A percentile compares a stretch with the other conserved stretches of the same genome.
Conservation (phyloP, 2,329 filamentous ascomycete genomes). For the Microdochium bolleyi region DNA sequence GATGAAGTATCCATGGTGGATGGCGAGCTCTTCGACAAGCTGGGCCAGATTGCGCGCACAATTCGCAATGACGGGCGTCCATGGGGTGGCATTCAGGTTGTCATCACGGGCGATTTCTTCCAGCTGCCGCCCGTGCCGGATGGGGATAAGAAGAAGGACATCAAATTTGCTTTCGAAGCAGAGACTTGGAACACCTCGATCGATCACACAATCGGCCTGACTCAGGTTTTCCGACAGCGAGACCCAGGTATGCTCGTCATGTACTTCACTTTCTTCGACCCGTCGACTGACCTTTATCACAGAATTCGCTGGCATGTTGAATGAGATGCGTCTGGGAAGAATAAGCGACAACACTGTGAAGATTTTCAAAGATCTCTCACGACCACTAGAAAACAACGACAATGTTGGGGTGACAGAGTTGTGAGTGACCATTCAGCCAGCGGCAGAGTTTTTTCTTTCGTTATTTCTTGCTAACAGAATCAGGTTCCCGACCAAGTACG, state of each 20-base stretch:
- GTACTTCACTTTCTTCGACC: neutral
- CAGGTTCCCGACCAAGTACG: slow-evolving; percentile 77
- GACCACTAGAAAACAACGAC: slow-evolving; percentile 66
- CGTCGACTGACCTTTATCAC: slow-evolving; percentile 10
- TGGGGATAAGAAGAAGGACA: slow-evolving; percentile 49
- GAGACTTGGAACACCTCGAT: slow-evolving; percentile 88
- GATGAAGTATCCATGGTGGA: slow-evolving; percentile 99
- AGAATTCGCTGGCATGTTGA: slow-evolving; percentile 91
- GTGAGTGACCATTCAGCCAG: slow-evolving; percentile 26
- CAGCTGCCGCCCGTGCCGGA: slow-evolving; percentile 93
- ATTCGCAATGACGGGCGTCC: slow-evolving; percentile 86
- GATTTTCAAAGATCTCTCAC: slow-evolving; percentile 65
- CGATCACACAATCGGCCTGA: slow-evolving; percentile 90
- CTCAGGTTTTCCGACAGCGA: slow-evolving; percentile 92
- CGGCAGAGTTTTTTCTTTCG: neutral
- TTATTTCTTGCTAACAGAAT: slow-evolving; percentile 11
- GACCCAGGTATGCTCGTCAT: slow-evolving; percentile 51
- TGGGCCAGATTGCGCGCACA: slow-evolving; percentile 76
- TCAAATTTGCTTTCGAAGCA: slow-evolving; percentile 90
- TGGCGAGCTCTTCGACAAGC: slow-evolving; percentile 91
- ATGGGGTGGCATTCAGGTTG: slow-evolving; percentile 91
- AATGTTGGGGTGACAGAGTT: slow-evolving; percentile 79
- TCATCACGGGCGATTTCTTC: slow-evolving; percentile 97
- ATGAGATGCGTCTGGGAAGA: slow-evolving; percentile 89
- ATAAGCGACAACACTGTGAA: slow-evolving; percentile 69